Conservation (phyloP, 164 flowering plant genomes). For the Stephania yunnanensis region DNA sequence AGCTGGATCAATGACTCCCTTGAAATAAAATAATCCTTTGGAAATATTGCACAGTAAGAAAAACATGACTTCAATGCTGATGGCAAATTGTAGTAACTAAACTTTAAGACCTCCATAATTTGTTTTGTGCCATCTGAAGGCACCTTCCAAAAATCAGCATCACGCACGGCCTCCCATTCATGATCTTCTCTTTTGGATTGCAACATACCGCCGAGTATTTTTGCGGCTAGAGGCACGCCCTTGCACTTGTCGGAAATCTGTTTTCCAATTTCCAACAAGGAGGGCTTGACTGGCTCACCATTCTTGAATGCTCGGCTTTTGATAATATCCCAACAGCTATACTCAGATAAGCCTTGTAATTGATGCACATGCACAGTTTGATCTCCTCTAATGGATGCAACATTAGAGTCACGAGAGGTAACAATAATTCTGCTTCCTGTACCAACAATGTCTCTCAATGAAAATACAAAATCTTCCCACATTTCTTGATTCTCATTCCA, state of each 20-base stretch:
- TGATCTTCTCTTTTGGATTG: background rate
- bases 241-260: background rate
- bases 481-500: too few species aligned
- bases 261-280: too few species aligned
- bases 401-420: too few species aligned
- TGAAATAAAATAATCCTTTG: background rate
- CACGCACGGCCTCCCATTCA: background rate
- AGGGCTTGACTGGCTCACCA: too few species aligned
- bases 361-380: too few species aligned
- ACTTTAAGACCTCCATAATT: background rate
- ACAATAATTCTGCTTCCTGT: too few species aligned
- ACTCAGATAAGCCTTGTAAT: too few species aligned
- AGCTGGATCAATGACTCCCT: background rate
- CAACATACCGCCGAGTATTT: background rate
- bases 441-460: too few species aligned
- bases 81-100: slow-evolving; percentile 4
- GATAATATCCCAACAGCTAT: too few species aligned
- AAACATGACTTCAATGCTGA: slow-evolving; percentile 7
- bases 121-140: background rate
- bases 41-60: slow-evolving; percentile 6
- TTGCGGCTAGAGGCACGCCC: slow-evolving; percentile 8
- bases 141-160: slow-evolving; percentile 7
- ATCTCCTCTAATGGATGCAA: too few species aligned
- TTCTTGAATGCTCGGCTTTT: too few species aligned
- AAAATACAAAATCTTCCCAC: too few species aligned